Evolutionary conservation across 306 rosid species (phyloP).

Genomic region (Arachis hypogaea): DNA sequence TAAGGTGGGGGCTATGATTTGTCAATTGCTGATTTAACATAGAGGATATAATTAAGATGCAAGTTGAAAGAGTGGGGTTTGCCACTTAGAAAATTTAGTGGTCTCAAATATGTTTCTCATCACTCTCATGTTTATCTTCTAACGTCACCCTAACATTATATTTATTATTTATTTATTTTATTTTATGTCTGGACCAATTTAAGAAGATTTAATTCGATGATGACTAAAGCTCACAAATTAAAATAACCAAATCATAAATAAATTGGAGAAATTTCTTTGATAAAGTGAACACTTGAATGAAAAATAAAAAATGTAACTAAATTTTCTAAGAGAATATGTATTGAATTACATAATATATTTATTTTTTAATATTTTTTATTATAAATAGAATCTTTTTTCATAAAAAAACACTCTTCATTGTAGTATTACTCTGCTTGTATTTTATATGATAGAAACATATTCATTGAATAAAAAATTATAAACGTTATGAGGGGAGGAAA

Average conservation of each 20-base stretch:
- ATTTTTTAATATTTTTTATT: too few relatives aligned
- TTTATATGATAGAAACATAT: too few relatives aligned
- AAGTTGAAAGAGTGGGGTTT: constrained; percentile 19
- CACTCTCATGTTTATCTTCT: background rate
- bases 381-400: too few relatives aligned
- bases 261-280: too few relatives aligned
- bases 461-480: too few relatives aligned
- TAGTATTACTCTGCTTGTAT: too few relatives aligned
- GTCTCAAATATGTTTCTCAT: background rate
- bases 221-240: background rate
- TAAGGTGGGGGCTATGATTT: constrained; percentile 1
- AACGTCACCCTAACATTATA: constrained; percentile 25
- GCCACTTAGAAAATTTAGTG: constrained; percentile 14
- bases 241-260: background rate
- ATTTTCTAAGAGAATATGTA: too few relatives aligned
- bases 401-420: too few relatives aligned
- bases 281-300: too few relatives aligned
- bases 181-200: too few relatives aligned
- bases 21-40: constrained; percentile 11
- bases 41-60: background rate
- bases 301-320: too few relatives aligned
- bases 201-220: background rate
- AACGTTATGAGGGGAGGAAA: background rate
- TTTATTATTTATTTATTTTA: background rate
- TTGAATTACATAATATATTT: too few relatives aligned